phyloP scores from a whole-genome alignment of 2,329 filamentous ascomycete species.

The Sporothrix phasma region DNA sequence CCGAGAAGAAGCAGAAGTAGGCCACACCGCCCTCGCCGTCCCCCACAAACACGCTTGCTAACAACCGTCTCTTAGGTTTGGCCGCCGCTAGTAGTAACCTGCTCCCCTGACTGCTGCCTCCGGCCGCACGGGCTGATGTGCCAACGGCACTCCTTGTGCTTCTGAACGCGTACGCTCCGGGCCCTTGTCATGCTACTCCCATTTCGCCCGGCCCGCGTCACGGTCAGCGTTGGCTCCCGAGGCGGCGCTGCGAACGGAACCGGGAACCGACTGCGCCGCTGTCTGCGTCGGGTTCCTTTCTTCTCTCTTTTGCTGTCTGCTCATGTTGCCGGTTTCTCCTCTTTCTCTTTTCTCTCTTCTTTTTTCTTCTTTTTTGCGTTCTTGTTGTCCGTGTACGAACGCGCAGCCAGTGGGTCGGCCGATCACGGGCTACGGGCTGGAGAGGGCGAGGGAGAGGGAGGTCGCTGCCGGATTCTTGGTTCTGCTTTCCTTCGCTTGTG shows the following conservation, averaged over 20 bases:
- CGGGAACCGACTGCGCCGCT: constrained; percentile 1
- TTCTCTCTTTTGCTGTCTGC: not conserved
- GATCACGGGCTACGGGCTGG: not conserved
- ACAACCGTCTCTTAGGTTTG: constrained; percentile 80
- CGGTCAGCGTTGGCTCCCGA: not conserved
- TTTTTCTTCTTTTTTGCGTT: constrained; percentile 1
- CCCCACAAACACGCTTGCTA: constrained; percentile 32
- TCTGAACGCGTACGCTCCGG: not conserved
- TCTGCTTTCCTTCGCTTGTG: not conserved
- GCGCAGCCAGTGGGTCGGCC: constrained; percentile 5
- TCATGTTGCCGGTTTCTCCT: not conserved
- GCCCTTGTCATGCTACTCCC: not conserved
- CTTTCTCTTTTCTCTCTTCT: not conserved
- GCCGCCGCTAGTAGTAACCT: constrained; percentile 62
- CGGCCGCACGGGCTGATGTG: not conserved
- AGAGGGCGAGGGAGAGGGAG: not conserved
- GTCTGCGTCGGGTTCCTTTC: not conserved
- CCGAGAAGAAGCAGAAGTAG: constrained; percentile 99
- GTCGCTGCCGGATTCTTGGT: not conserved
- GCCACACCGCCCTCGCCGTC: constrained; percentile 51
- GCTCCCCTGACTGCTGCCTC: constrained; percentile 3
- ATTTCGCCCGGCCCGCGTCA: not conserved
- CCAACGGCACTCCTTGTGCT: not conserved
- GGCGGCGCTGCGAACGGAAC: not conserved
- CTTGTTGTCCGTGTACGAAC: constrained; percentile 11